These are phyloP conservation scores for Coemansia furcata DNA, from an alignment of 192 early-diverging fungal species.

Conservation along the genomic window DNA sequence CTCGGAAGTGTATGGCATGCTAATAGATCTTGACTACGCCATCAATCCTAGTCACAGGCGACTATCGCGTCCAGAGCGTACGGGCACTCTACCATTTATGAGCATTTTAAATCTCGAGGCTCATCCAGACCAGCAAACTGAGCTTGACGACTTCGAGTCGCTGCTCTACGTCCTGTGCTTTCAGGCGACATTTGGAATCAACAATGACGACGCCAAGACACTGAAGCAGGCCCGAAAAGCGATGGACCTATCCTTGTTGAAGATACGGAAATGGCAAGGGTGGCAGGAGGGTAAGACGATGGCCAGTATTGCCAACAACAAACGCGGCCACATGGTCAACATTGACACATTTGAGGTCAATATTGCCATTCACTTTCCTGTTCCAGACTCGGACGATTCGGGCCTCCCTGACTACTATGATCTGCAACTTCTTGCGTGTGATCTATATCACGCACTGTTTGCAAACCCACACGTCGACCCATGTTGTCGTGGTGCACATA, in stretches of 20 bases:
- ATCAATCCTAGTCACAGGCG: not conserved
- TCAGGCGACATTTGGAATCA: conserved; percentile 9
- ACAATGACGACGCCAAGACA: not conserved
- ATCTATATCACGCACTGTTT: no score
- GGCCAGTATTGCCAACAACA: no score
- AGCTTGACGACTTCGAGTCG: conserved; percentile 19
- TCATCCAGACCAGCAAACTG: not conserved
- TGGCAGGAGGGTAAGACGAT: no score
- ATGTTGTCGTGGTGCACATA: not conserved
- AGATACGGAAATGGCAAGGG: not conserved
- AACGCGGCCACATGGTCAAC: no score
- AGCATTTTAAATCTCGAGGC: not conserved
- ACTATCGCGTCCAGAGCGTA: not conserved
- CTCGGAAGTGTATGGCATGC: conserved; percentile 7
- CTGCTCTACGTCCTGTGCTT: conserved; percentile 13
- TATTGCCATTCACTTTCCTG: no score
- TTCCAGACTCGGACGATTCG: no score
- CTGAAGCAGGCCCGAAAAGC: not conserved
- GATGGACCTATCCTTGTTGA: not conserved
- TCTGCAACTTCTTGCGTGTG: no score
- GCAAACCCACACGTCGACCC: no score
- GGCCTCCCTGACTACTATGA: no score
- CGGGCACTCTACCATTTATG: conserved; percentile 26
- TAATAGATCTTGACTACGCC: conserved; percentile 30
- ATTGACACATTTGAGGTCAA: no score